Conservation (phyloP, 345 rosid species). For the Laguncularia racemosa region DNA sequence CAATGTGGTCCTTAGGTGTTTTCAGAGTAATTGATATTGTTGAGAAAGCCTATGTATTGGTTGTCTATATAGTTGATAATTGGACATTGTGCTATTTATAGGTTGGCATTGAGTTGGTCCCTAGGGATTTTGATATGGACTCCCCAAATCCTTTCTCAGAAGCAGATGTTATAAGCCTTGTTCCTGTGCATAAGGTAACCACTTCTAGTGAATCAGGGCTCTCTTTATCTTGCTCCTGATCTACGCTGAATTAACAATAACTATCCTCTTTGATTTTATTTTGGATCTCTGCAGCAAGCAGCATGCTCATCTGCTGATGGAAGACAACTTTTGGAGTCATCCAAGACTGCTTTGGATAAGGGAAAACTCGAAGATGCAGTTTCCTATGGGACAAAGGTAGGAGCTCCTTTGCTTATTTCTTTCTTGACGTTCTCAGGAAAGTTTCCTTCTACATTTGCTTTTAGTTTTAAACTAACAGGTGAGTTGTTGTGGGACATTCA, state of each 20-base stretch:
- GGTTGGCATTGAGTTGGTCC: slow-evolving; percentile 96
- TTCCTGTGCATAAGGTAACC: slow-evolving; percentile 94
- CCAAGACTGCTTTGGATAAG: slow-evolving; percentile 96
- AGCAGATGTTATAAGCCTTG: slow-evolving; percentile 79
- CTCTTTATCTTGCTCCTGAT: background rate
- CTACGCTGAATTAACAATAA: background rate
- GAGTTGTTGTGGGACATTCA: slow-evolving; percentile 22
- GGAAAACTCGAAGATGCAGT: slow-evolving; percentile 99
- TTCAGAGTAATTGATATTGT: too few species aligned
- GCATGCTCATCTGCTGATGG: slow-evolving; percentile 99
- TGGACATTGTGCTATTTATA: slow-evolving; percentile 12
- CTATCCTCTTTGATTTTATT: background rate
- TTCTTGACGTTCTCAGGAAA: slow-evolving; percentile 1
- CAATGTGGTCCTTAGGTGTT: too few species aligned
- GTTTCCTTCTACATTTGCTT: too few species aligned
- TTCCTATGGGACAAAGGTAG: slow-evolving; percentile 89
- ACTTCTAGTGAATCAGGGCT: background rate
- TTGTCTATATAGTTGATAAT: too few species aligned
- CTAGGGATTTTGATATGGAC: slow-evolving; percentile 96
- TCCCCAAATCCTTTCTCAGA: slow-evolving; percentile 77
- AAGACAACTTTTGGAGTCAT: slow-evolving; percentile 94
- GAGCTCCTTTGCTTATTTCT: slow-evolving; percentile 3
- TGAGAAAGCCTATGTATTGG: too few species aligned
- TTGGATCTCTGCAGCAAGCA: slow-evolving; percentile 67
- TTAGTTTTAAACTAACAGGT: too few species aligned